Percentiles rank a stretch among this genome's conserved stretches.
Evolutionary conservation across 352 stramenopile genomes (phyloP).

Genomic region (Globisporangium perplexum): DNA sequence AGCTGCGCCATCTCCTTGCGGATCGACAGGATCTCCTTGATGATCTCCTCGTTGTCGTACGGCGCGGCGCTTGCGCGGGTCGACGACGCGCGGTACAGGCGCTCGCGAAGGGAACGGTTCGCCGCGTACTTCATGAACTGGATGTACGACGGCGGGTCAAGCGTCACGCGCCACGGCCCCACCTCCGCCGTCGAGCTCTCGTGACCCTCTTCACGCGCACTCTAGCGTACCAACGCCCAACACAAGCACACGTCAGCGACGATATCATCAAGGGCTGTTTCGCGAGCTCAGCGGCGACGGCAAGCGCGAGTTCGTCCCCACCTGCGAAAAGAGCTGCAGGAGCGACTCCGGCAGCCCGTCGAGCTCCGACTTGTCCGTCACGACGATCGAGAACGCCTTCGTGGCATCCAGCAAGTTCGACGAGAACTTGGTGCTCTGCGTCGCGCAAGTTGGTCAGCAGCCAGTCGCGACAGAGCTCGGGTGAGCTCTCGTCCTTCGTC

Average conservation of each 20-base stretch:
- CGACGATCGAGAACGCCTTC: conserved; percentile 90
- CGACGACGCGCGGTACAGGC: conserved; percentile 91
- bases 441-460: neutral
- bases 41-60: conserved; percentile 93
- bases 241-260: conserved; percentile 5
- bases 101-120: conserved; percentile 88
- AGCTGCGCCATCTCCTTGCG: conserved; percentile 89
- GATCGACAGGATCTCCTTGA: conserved; percentile 91
- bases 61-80: conserved; percentile 85
- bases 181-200: conserved; percentile 56
- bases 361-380: conserved; percentile 85
- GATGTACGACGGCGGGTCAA: conserved; percentile 94
- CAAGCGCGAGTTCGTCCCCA: neutral
- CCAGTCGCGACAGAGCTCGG: neutral
- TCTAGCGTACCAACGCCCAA: conserved; percentile 31
- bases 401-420: conserved; percentile 98
- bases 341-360: conserved; percentile 90
- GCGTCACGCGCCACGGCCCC: conserved; percentile 93
- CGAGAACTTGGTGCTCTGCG: conserved; percentile 90
- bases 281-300: too few species aligned
- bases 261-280: neutral
- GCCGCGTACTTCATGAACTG: conserved; percentile 94
- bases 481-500: too few species aligned
- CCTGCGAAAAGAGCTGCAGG: conserved; percentile 88
- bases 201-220: conserved; percentile 58